Percentiles rank a stretch among this genome's conserved stretches.
phyloP scores from a whole-genome alignment of 345 rosid genomes.

The Pseudoturritis turrita region DNA sequence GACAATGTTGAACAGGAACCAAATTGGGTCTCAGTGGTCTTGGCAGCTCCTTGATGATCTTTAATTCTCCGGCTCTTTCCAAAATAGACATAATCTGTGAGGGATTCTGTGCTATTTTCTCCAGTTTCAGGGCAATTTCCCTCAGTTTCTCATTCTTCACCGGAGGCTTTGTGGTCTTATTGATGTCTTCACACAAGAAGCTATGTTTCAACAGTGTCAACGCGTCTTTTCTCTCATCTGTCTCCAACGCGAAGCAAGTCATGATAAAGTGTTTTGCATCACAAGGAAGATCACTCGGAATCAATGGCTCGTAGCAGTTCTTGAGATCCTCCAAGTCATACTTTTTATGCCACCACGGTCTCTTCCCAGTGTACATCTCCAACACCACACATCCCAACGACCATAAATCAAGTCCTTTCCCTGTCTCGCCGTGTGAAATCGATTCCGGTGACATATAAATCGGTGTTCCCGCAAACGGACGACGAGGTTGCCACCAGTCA shows the following conservation, averaged over 20 bases:
- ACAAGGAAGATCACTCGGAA: conserved; percentile 15
- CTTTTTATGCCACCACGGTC: conserved; percentile 35
- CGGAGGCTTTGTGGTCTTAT: not conserved
- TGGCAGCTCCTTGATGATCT: not conserved
- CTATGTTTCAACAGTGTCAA: not conserved
- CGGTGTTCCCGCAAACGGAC: not conserved
- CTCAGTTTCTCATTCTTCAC: not conserved
- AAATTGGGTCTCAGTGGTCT: not conserved
- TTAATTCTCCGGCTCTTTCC: conserved; percentile 2
- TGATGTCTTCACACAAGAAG: not conserved
- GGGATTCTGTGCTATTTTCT: no score
- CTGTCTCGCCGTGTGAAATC: conserved; percentile 10
- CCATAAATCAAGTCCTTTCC: conserved; percentile 44
- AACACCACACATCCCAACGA: conserved; percentile 45
- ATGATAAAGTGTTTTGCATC: conserved; percentile 15
- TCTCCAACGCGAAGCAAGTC: conserved; percentile 12
- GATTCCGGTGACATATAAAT: conserved; percentile 20
- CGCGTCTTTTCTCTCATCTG: not conserved
- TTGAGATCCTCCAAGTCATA: not conserved
- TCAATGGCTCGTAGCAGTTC: not conserved
- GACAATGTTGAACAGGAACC: not conserved
- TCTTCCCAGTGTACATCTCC: conserved; percentile 47
- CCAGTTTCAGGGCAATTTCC: not conserved
- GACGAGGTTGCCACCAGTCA: conserved; percentile 1
- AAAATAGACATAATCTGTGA: no score